Evolutionary conservation across 192 early-diverging fungal genomes (phyloP).

Genomic region (Coemansia asiatica): DNA sequence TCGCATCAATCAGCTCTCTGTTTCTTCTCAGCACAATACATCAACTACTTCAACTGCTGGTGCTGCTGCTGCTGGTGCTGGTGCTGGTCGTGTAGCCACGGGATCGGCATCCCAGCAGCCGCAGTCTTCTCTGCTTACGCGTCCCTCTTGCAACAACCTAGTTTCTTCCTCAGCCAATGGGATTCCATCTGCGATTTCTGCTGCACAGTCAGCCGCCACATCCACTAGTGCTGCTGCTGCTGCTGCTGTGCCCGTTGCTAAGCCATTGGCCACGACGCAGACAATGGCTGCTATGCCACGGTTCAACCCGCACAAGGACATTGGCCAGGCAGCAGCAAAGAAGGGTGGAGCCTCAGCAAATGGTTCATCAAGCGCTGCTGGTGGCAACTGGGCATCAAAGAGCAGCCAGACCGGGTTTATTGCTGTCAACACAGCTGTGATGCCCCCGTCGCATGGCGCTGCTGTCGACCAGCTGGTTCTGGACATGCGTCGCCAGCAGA

Average conservation of each 20-base stretch:
- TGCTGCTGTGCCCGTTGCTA: constrained; percentile 7
- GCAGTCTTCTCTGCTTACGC: constrained; percentile 9
- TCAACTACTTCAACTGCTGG: no score
- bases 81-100: constrained; percentile 1
- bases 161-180: neutral
- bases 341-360: constrained; percentile 15
- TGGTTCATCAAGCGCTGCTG: constrained; percentile 7
- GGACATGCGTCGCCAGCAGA: constrained; percentile 31
- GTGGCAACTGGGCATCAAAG: constrained; percentile 45
- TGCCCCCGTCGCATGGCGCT: constrained; percentile 19
- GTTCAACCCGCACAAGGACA: constrained; percentile 53
- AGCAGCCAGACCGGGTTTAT: constrained; percentile 39
- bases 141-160: neutral
- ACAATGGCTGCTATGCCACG: constrained; percentile 16
- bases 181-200: neutral
- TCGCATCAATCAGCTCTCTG: constrained; percentile 15
- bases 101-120: constrained; percentile 5
- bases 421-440: constrained; percentile 37
- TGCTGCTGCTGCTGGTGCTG: neutral
- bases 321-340: constrained; percentile 29
- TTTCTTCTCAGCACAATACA: constrained; percentile 7
- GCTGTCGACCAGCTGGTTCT: constrained; percentile 17
- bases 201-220: neutral
- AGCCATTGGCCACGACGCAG: constrained; percentile 5
- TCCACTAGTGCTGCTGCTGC: neutral